Base-by-base conservation (phyloP, 495 filamentous ascomycete species). In the Pseudotulostoma volvatum region DNA sequence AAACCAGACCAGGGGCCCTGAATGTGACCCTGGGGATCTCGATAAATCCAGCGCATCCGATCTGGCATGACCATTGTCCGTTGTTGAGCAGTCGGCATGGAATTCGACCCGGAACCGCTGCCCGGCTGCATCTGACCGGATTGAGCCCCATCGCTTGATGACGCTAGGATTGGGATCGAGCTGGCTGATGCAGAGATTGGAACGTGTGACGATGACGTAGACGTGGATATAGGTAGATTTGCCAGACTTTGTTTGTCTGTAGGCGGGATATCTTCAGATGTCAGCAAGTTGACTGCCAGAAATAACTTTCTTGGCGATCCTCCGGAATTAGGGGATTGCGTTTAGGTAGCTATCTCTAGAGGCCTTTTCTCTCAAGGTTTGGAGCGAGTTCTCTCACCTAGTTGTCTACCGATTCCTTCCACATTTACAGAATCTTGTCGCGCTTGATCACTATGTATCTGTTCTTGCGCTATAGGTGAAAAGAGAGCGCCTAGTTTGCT, bases 51-150 rank as follows among this genome's bases (percentile, higher is more conserved):
- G 46, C 87, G 73, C 81, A 97, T 97, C 14, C 93, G 71, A 55
- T 97, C 90, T 13, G 90, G 90, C 90, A 97, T 96, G n/a, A 97
- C 88, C 82, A 96, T 93, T 15, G 76, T 80, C 7, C 79, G 74
- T 41, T 86, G 81, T 46, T 92, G 83, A 32, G 77, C 63, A 9
- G 79, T 55, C 18, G 79, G 74, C 2, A 81, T 68, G 18, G 80
- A 74, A 13, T 64, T 63, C 4, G 64, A 55, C 28, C 51, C 61
- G 17, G 55, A 44, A 33, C 52, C 61, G 23, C 53, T 48, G 20
- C 17, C 33, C 13, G 50, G 38, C 30, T 46, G 44, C 3, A 49
- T 57, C 28, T 59, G 57, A 18, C 45, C 48, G 9, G 41, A 41
- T 14, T 47, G 49, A 5, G 47, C 35, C 7, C 37, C 46, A 36